Evolutionary conservation across 257 asterid species (phyloP), one percentile per base, ranked within the genome.

Genomic region (Ehretia macrophylla): DNA sequence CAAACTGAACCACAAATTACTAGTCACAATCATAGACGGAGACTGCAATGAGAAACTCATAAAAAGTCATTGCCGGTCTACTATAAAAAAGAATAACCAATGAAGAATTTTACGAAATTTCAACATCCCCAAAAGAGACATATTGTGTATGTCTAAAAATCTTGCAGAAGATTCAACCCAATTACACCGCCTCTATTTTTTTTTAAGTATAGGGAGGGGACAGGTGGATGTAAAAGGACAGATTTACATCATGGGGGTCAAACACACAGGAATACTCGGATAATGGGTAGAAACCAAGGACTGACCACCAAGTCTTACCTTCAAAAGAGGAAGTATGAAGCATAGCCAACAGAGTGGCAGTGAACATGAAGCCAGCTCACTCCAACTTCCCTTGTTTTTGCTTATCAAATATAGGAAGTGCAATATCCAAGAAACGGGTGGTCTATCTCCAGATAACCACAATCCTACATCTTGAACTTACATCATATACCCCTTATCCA

Each of bases 221-320:
- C 6, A 27, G n/a, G n/a, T 27, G 17, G 52, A 55, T n/a, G n/a
- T n/a, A n/a, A 23, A n/a, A n/a, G 8, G 8, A 22, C 23, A 47
- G 32, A 27, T 49, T 38, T 40, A 6, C 51, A 55, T 17, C 45
- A 40, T 61, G n/a, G 52, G 19, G 22, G 52, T 48, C 19, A 23
- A 27, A 56, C 54, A 3, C 75, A 44, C n/a, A 17, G 22, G 60
- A 46, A 50, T 32, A 12, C 69, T 63, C 45, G 62, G 64, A 72
- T 38, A 39, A 59, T 54, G 70, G 78, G 57, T 59, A 56, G 50
- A 62, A 54, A 37, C 39, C 56, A 44, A 53, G 23, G 51, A 67
- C 59, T 42, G 53, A 66, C 51, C 50, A 48, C 59, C 64, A 71
- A 55, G 42, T 58, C 60, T 55, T 70, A 78, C 94, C 90, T 75